Conservation (phyloP, 495 filamentous ascomycete species). For the Penicillium robsamsonii region DNA sequence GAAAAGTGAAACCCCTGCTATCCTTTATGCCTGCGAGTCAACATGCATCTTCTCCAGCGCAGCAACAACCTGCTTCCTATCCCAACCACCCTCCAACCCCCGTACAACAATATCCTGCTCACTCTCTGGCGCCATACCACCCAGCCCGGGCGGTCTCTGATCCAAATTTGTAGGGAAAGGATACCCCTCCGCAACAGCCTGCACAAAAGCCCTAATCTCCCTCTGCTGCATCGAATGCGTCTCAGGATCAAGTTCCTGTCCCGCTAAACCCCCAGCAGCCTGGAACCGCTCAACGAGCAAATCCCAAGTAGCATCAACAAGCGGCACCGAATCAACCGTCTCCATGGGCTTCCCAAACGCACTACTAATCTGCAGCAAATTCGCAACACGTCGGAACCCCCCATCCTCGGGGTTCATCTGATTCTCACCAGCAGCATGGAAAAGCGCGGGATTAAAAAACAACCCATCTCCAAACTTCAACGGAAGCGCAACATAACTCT, state of each 20-base stretch:
- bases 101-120: slow-evolving; percentile 50
- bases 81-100: slow-evolving; percentile 42
- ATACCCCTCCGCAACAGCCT: slow-evolving; percentile 53
- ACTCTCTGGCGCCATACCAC: slow-evolving; percentile 54
- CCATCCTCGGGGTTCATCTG: slow-evolving; percentile 22
- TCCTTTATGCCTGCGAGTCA: slow-evolving; percentile 33
- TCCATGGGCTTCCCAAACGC: slow-evolving; percentile 62
- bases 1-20: neutral
- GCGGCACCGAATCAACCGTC: slow-evolving; percentile 43
- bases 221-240: slow-evolving; percentile 5
- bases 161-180: slow-evolving; percentile 58
- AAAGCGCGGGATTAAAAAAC: slow-evolving; percentile 57
- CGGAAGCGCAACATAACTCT: slow-evolving; percentile 45
- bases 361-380: slow-evolving; percentile 53
- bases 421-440: slow-evolving; percentile 57
- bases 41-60: slow-evolving; percentile 37
- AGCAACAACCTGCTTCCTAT: slow-evolving; percentile 30
- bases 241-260: slow-evolving; percentile 25
- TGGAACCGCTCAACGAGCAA: slow-evolving; percentile 30
- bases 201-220: slow-evolving; percentile 36
- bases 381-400: slow-evolving; percentile 48
- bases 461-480: slow-evolving; percentile 50
- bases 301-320: slow-evolving; percentile 46
- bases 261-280: slow-evolving; percentile 30
- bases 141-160: slow-evolving; percentile 44